These are phyloP conservation scores for Fraxinus baroniana DNA, from an alignment of 305 asterid species.

Conservation along the genomic window DNA sequence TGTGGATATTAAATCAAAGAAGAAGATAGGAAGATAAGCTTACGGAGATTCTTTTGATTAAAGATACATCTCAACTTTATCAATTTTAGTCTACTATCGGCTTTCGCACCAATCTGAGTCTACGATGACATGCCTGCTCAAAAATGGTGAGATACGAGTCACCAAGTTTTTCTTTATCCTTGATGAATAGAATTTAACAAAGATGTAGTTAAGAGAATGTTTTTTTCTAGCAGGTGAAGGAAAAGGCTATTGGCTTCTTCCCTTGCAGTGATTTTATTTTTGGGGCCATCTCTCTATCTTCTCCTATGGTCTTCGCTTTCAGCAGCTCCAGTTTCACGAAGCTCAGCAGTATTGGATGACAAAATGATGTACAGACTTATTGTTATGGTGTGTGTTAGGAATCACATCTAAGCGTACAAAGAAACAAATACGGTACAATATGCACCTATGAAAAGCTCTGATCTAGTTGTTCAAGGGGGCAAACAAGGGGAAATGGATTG, in stretches of 20 bases:
- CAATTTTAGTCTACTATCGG: constrained; percentile 66
- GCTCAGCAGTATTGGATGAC: constrained; percentile 30
- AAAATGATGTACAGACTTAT: constrained; percentile 20
- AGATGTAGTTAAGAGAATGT: neutral
- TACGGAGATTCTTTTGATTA: neutral
- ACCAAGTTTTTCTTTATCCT: neutral
- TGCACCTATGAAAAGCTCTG: neutral
- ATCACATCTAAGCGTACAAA: neutral
- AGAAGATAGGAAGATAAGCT: neutral
- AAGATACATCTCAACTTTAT: constrained; percentile 67
- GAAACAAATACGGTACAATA: neutral
- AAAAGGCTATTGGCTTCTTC: constrained; percentile 79
- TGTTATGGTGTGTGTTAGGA: neutral
- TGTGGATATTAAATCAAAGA: neutral
- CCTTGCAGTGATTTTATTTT: constrained; percentile 55
- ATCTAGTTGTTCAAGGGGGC: neutral
- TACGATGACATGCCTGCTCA: constrained; percentile 86
- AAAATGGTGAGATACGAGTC: constrained; percentile 47
- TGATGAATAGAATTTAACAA: neutral
- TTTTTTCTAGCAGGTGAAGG: constrained; percentile 44
- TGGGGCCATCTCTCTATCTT: constrained; percentile 85
- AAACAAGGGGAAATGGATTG: neutral
- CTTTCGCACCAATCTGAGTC: constrained; percentile 91
- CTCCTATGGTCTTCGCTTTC: constrained; percentile 65
- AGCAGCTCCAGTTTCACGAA: constrained; percentile 23